Base-by-base conservation (phyloP, 2,329 filamentous ascomycete species). In the Alternaria alternata region DNA sequence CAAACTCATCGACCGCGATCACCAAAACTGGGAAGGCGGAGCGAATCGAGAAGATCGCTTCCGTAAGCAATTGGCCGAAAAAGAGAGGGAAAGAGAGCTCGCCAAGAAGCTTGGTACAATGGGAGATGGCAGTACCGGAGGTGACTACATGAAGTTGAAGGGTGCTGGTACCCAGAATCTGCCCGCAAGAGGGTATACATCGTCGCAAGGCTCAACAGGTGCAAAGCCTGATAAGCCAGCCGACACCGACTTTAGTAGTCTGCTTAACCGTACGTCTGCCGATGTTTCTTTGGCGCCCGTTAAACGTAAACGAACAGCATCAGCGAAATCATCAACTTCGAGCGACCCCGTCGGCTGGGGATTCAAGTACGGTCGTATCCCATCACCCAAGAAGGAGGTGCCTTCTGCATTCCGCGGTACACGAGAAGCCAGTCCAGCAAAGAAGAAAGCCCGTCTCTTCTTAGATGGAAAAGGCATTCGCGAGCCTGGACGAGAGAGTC, bases 51-150 rank as follows among this genome's bases (percentile, higher is more conserved):
- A 88, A 52, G 91, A 93, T 64, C 85, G 86, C 18, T 78, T 91
- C 66, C 89, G 88, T 63, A 85, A 88, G 57, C 85, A 85, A 4
- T 80, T 93, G 6, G 86, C 87, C 6, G 86, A 86, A 14, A 86
- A 88, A 68, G 90, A 94, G 76, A 89, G 87, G 71, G 92, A 94
- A 75, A 83, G 88, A 20, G 89, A 92, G 24, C 85, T 95, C 49
- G 90, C 89, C 65, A 88, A 87, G 73, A 87, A 87, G 66, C 82
- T 95, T 3, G 87, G 87, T 9, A 81, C 85, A 51, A 81, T 88
- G 59, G 90, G 90, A 9, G 85, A 81, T 49, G 69, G 65, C 42
- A 89, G 89, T 6, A 85, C 89, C 0, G 91, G 91, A 2, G 86
- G 83, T 47, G 89, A 92, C 62, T 94, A 94, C 76, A 88, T 93